Percentiles rank a stretch among this genome's conserved stretches.
phyloP scores from a whole-genome alignment of 768 basidiomycete species.

The Boletus pseudopeckii region DNA sequence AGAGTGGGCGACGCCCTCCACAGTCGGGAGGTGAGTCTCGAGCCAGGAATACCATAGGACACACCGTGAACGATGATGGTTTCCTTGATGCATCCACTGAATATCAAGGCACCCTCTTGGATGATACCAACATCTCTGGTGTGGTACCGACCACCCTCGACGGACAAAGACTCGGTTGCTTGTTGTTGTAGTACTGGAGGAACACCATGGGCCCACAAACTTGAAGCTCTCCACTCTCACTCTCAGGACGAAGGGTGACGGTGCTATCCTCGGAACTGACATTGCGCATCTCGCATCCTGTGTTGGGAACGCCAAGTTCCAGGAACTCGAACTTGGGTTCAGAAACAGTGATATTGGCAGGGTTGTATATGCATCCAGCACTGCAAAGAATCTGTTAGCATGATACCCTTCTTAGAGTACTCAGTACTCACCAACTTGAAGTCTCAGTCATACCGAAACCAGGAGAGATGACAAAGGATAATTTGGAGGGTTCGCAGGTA shows the following conservation, averaged over 20 bases:
- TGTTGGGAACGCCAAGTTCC: conserved; percentile 28
- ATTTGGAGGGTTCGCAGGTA: no score
- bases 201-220: conserved; percentile 39
- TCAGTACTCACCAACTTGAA: conserved; percentile 25
- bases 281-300: conserved; percentile 34
- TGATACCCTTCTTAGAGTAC: neutral
- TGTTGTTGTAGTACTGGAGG: conserved; percentile 46
- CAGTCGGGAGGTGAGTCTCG: conserved; percentile 38
- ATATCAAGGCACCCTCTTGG: conserved; percentile 30
- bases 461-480: no score
- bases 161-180: conserved; percentile 46
- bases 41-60: conserved; percentile 37
- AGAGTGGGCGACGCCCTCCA: conserved; percentile 34
- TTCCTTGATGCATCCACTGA: conserved; percentile 42
- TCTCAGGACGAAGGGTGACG: conserved; percentile 18
- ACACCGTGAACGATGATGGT: conserved; percentile 44
- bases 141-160: no score
- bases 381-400: neutral
- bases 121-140: conserved; percentile 52
- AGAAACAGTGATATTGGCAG: conserved; percentile 12
- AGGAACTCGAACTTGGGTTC: conserved; percentile 32
- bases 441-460: no score
- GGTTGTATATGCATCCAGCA: conserved; percentile 38
- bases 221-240: conserved; percentile 37
- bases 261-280: conserved; percentile 28